A percentile compares a stretch with the other conserved stretches of the same genome.
These are phyloP conservation scores for Peniophora sp. DNA, from an alignment of 1,284 basidiomycete species.

Conservation along the genomic window DNA sequence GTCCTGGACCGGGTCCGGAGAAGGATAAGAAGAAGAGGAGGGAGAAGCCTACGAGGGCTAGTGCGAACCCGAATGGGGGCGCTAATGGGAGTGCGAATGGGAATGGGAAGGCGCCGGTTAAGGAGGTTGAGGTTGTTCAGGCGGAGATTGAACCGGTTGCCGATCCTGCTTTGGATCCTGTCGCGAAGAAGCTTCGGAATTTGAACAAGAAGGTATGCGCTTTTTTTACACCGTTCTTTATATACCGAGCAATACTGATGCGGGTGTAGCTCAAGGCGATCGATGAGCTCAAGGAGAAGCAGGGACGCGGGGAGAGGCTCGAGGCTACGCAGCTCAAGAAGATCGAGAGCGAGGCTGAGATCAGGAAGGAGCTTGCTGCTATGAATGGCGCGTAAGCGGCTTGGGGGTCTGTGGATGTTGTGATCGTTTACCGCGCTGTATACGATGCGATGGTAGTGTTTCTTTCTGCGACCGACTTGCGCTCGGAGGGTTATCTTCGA, in stretches of 20 bases:
- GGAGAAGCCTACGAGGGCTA: constrained; percentile 19
- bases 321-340: constrained; percentile 94
- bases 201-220: constrained; percentile 82
- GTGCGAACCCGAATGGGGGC: constrained; percentile 21
- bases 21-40: constrained; percentile 44
- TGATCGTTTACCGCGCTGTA: too few relatives aligned
- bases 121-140: neutral
- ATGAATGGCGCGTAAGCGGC: constrained; percentile 16
- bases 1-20: constrained; percentile 38
- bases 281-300: constrained; percentile 89
- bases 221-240: constrained; percentile 4
- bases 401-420: too few relatives aligned
- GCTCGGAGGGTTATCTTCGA: too few relatives aligned
- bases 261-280: constrained; percentile 80
- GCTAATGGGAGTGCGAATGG: constrained; percentile 12
- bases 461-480: too few relatives aligned
- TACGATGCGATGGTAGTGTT: too few relatives aligned
- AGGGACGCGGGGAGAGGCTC: constrained; percentile 78
- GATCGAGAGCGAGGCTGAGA: constrained; percentile 83
- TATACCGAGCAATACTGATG: constrained; percentile 5
- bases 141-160: constrained; percentile 43
- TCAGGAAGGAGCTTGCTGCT: constrained; percentile 68
- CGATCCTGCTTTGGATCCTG: constrained; percentile 60
- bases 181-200: constrained; percentile 88
- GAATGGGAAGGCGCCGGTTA: constrained; percentile 16